Base-by-base conservation (phyloP, 2,329 filamentous ascomycete genomes). In the Shiraia bambusicola region DNA sequence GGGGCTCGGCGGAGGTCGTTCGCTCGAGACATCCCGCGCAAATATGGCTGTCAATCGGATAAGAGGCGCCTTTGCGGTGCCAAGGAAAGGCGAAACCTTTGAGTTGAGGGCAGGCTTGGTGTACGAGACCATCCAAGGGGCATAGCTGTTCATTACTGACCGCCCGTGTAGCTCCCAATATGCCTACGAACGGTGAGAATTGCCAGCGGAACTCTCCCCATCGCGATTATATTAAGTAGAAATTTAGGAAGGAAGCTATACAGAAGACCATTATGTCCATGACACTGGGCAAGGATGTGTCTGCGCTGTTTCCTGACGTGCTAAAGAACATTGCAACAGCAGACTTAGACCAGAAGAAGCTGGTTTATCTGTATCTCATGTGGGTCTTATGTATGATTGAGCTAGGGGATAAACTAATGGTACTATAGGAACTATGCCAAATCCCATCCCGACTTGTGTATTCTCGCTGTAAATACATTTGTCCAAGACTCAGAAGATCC, bases 241-340 rank as follows among this genome's bases (percentile, higher is more conserved):
- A 5, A 19, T 28, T 40, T 49, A 82, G 90, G 64, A 98, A 98
- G 73, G 93, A 98, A 76, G 88, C 93, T 16, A 98, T 98, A 59
- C 93, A 98, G 69, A 97, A 95, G 79, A 98, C 93, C 53, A 98
- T 98, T 75, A 97, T 97, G 91, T 91, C 93, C 67, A 98, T 98
- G 93, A 98, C 93, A 1, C 72, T 98, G 59, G 93, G 93, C 70
- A 98, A 98, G 72, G 93, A 98, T 73, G 93, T 98, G 46, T 98
- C 93, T 39, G 88, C 91, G 42, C 76, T 98, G 52, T 98, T 98
- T 69, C 93, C 93, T 2, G 93, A 98, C 67, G 93, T 98, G 25
- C 77, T 98, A 52, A 98, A 98, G 80, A 98, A 98, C 66, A 98
- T 98, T 71, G 93, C 93, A 44, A 98, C 93, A 1, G 77, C 74